Conservation (phyloP, 2,329 filamentous ascomycete species). For the Pseudocercospora cruenta region DNA sequence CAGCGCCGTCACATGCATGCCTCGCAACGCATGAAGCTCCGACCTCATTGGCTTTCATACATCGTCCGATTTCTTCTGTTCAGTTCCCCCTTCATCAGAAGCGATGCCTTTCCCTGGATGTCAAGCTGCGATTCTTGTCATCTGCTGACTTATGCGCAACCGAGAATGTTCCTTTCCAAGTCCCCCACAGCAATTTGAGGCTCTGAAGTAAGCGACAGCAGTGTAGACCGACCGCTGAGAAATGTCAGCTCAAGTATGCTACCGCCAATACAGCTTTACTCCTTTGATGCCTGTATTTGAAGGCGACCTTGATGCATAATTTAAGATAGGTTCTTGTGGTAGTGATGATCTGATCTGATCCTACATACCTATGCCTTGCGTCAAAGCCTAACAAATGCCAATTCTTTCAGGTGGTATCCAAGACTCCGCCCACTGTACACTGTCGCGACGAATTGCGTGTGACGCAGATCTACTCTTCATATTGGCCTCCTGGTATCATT, state of each 20-base stretch:
- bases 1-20: not conserved
- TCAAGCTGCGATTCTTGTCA: too few relatives aligned
- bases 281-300: not conserved
- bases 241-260: not conserved
- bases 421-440: conserved; percentile 1
- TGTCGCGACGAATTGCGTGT: not conserved
- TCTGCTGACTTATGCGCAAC: not conserved
- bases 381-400: not conserved
- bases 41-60: not conserved
- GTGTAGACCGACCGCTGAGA: not conserved
- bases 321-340: not conserved
- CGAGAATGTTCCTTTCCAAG: not conserved
- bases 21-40: not conserved
- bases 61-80: not conserved
- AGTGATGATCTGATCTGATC: not conserved
- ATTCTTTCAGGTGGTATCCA: not conserved
- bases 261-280: not conserved
- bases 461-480: conserved; percentile 49
- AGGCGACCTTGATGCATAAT: not conserved
- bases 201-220: not conserved
- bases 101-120: not conserved
- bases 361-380: conserved; percentile 1
- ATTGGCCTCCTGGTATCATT: conserved; percentile 50
- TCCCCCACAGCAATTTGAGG: not conserved
- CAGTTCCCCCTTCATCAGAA: not conserved